Percentiles rank a stretch among this genome's conserved stretches.
Conservation (phyloP, 164 flowering plant genomes). For the Chimonanthus salicifolius region DNA sequence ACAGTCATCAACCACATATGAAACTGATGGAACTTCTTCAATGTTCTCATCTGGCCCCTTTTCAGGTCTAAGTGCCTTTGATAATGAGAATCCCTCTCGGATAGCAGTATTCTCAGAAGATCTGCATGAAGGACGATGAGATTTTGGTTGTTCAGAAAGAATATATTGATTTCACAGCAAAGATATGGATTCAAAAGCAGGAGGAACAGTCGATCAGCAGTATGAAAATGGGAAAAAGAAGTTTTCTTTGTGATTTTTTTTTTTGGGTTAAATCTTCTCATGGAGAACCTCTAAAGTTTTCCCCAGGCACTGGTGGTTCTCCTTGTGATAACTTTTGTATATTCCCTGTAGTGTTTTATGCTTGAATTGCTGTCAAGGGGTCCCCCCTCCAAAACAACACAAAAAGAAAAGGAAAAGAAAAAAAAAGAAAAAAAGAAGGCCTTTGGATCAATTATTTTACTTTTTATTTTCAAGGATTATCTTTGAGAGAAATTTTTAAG, state of each 20-base stretch:
- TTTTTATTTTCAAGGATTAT: too few relatives aligned
- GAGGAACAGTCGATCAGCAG: not conserved
- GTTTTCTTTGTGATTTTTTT: too few relatives aligned
- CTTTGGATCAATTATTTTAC: too few relatives aligned
- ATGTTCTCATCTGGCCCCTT: slow-evolving; percentile 94
- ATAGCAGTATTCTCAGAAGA: slow-evolving; percentile 86
- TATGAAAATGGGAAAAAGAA: not conserved
- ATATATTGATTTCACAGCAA: not conserved
- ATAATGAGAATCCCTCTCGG: slow-evolving; percentile 57
- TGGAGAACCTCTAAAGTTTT: too few relatives aligned
- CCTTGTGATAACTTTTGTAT: not conserved
- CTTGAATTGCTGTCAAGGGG: not conserved
- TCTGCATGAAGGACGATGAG: slow-evolving; percentile 86
- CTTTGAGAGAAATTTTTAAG: too few relatives aligned
- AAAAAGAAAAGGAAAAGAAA: not conserved
- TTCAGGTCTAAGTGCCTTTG: slow-evolving; percentile 75
- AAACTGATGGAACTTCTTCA: slow-evolving; percentile 88
- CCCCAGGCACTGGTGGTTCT: not conserved
- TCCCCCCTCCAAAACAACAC: not conserved
- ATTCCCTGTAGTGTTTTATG: not conserved
- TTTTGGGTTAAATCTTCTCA: too few relatives aligned
- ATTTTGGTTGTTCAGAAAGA: not conserved
- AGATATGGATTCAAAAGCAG: too few relatives aligned
- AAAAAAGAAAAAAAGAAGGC: not conserved
- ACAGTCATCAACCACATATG: slow-evolving; percentile 79